phyloP scores from a whole-genome alignment of 805 yeast species.

The Myxozyma lipomycoides region DNA sequence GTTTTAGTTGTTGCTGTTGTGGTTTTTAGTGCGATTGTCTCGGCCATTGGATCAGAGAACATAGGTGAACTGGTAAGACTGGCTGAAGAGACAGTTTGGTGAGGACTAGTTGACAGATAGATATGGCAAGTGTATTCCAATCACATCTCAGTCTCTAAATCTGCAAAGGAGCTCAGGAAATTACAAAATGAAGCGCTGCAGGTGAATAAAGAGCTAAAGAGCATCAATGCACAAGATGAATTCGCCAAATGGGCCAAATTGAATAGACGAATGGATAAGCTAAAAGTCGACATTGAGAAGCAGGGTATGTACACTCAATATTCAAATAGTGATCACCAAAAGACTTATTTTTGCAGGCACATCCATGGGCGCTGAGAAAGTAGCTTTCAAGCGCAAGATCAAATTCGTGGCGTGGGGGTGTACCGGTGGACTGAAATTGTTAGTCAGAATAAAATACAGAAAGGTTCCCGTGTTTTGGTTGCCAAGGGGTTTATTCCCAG shows the following conservation, averaged over 20 bases:
- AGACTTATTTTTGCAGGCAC: slow-evolving; percentile 1
- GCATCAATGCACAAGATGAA: slow-evolving; percentile 82
- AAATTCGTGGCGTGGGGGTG: slow-evolving; percentile 39
- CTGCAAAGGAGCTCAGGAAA: slow-evolving; percentile 34
- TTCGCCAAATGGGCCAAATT: slow-evolving; percentile 95
- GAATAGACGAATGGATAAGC: slow-evolving; percentile 63
- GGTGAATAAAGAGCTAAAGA: slow-evolving; percentile 51
- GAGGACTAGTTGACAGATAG: slow-evolving; percentile 23
- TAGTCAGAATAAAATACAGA: slow-evolving; percentile 51
- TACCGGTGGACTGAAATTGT: slow-evolving; percentile 44
- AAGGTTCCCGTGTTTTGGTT: slow-evolving; percentile 54
- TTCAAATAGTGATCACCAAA: not conserved
- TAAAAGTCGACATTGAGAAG: slow-evolving; percentile 49
- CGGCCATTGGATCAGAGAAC: slow-evolving; percentile 38
- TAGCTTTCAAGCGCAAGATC: slow-evolving; percentile 34
- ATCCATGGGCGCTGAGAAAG: slow-evolving; percentile 11
- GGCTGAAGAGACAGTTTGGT: not conserved
- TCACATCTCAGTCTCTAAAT: slow-evolving; percentile 23
- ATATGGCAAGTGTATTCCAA: slow-evolving; percentile 22
- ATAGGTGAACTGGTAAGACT: slow-evolving; percentile 32
- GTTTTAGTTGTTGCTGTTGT: slow-evolving; percentile 39
- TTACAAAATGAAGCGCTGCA: slow-evolving; percentile 46
- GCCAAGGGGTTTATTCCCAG: slow-evolving; percentile 57
- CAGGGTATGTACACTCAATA: slow-evolving; percentile 24
- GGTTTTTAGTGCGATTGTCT: slow-evolving; percentile 39